These are phyloP conservation scores for Candida loeiensis DNA, from an alignment of 805 yeast species.

Conservation along the genomic window DNA sequence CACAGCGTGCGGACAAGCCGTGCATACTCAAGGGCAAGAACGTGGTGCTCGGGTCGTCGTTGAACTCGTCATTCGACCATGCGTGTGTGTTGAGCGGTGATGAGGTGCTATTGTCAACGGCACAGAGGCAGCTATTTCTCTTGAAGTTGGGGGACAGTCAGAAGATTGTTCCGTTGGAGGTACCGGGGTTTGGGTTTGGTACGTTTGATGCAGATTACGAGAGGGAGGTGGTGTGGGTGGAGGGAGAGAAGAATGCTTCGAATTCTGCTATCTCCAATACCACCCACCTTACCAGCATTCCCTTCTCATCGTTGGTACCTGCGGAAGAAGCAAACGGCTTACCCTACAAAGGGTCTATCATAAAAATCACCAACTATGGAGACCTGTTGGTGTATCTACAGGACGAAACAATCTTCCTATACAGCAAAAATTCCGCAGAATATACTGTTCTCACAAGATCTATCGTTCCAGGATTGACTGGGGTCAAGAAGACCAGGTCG, in stretches of 20 bases:
- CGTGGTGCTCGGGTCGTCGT: constrained; percentile 48
- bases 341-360: constrained; percentile 8
- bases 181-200: constrained; percentile 1
- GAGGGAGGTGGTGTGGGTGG: background rate
- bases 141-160: constrained; percentile 11
- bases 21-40: constrained; percentile 51
- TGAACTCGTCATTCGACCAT: constrained; percentile 49
- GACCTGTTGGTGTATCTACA: constrained; percentile 30
- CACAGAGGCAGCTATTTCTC: constrained; percentile 30
- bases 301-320: background rate
- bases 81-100: constrained; percentile 31
- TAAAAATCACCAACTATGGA: constrained; percentile 27
- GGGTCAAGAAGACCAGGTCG: constrained; percentile 32
- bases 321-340: background rate
- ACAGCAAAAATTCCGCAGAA: constrained; percentile 14
- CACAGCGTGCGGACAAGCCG: background rate
- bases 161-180: constrained; percentile 1
- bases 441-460: constrained; percentile 29
- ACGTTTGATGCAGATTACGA: background rate
- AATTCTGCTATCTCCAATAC: background rate
- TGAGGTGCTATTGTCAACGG: constrained; percentile 32
- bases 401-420: constrained; percentile 36
- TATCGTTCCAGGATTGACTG: constrained; percentile 35
- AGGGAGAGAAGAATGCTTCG: too few relatives aligned
- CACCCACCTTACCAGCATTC: background rate